A percentile compares a stretch with the other conserved stretches of the same genome.
phyloP scores from a whole-genome alignment of 108 stramenopile species.

The Asterionellopsis glacialis region DNA sequence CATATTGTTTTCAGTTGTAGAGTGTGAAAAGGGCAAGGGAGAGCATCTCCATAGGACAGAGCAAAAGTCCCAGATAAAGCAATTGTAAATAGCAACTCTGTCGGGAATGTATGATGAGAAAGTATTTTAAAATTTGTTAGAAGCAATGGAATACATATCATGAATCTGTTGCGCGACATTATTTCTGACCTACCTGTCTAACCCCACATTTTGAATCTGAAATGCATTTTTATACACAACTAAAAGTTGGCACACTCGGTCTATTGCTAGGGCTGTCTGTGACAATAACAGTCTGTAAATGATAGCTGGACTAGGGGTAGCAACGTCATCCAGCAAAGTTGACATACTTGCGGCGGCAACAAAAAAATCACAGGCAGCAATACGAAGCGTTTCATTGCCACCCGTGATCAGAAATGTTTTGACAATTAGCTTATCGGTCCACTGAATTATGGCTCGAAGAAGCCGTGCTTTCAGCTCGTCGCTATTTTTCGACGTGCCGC shows the following conservation, averaged over 20 bases:
- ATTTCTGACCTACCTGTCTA: background rate
- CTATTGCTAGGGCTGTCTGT: background rate
- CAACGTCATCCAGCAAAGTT: background rate
- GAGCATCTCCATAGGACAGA: slow-evolving; percentile 9
- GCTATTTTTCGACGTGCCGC: background rate
- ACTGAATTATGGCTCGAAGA: background rate
- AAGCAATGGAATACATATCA: background rate
- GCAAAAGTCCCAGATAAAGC: slow-evolving; percentile 10
- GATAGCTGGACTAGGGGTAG: slow-evolving; percentile 1
- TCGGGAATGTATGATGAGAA: background rate
- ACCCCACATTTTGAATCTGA: background rate
- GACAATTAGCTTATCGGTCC: background rate
- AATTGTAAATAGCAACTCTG: slow-evolving; percentile 6
- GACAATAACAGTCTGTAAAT: slow-evolving; percentile 6
- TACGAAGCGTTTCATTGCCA: background rate
- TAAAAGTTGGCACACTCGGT: background rate
- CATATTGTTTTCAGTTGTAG: background rate
- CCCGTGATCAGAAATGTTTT: background rate
- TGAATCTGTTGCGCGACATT: background rate
- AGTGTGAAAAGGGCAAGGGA: background rate
- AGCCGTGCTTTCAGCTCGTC: background rate
- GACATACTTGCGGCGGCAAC: too few relatives aligned
- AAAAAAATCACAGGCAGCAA: background rate
- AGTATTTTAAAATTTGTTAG: background rate
- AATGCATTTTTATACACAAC: background rate